Percentiles rank a stretch among this genome's conserved stretches.
Conservation (phyloP, 441 rosid species). For the Gossypium gossypioides region DNA sequence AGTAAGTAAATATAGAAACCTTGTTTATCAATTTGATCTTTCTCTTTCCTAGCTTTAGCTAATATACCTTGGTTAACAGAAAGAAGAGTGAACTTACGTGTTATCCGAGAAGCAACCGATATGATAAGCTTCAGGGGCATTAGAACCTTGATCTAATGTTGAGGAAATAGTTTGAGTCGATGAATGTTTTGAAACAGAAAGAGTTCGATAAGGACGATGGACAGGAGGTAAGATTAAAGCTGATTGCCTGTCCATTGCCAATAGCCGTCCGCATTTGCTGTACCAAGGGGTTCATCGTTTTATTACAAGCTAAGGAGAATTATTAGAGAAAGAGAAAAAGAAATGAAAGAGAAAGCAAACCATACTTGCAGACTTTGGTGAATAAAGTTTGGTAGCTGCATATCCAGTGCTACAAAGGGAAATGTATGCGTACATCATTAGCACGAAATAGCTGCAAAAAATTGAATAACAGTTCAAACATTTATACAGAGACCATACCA, state of each 20-base stretch:
- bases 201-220: slow-evolving; percentile 39
- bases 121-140: slow-evolving; percentile 46
- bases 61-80: background rate
- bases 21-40: background rate
- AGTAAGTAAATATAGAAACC: background rate
- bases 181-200: slow-evolving; percentile 24
- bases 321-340: background rate
- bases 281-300: slow-evolving; percentile 9
- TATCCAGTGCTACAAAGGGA: slow-evolving; percentile 58
- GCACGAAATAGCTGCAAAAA: slow-evolving; percentile 12
- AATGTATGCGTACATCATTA: slow-evolving; percentile 1
- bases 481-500: slow-evolving; percentile 37
- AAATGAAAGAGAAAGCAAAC: slow-evolving; percentile 8
- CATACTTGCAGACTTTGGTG: slow-evolving; percentile 60
- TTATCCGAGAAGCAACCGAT: slow-evolving; percentile 55
- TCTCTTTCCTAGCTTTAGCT: background rate
- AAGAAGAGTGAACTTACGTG: slow-evolving; percentile 9
- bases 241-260: slow-evolving; percentile 63
- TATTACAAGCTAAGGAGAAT: background rate
- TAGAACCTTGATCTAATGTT: slow-evolving; percentile 30
- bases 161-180: slow-evolving; percentile 20
- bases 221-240: slow-evolving; percentile 63
- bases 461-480: slow-evolving; percentile 7
- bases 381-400: slow-evolving; percentile 69
- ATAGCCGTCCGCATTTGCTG: slow-evolving; percentile 66